Base-by-base conservation (phyloP, 176 grass and related monocot species). In the Cenchrus americanus region DNA sequence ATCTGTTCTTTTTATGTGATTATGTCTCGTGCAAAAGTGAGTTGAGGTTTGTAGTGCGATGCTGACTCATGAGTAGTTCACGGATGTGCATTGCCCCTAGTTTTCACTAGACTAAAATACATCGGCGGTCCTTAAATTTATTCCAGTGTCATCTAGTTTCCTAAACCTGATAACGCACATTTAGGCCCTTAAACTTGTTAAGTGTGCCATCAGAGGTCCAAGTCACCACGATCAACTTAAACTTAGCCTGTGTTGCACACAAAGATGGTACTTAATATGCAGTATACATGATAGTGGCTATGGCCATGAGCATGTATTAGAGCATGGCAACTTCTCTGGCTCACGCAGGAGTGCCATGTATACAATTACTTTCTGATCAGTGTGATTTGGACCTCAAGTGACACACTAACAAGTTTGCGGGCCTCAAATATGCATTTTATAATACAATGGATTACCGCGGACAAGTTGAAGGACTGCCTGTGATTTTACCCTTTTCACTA, bases 61-160 rank as follows among this genome's bases (percentile, higher is more conserved):
- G 76, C 62, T 62, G 62, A 75, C 5, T 78, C 47, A 49, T 78
- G 46, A 58, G 61, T 79, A 73, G 23, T 51, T 66, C 21, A 78
- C 14, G 14, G 12, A 46, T 41, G 18, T 77, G 27, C 34, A 3
- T 44, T 44, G 43, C 43, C 43, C 43, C 22, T 77, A 15, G 6
- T 62, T 21, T 68, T 13, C 52, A 54, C 52, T 18, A 18, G 52
- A 54, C 15, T 53, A 53, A 53, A 53, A 53, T 53, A 53, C 12
- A 14, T 4, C 11, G 5, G 6, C 5, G 15, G 15, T 19, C 51
- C 14, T 53, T 53, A 51, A 4, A 34, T 2, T 30, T 18, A 49
- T 19, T 5, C 52, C 52, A 54, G 15, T 54, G 52, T 54, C 52
- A 54, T 54, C 52, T 54, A 54, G 52, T 4, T 54, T 54, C 52